These are phyloP conservation scores for Dactylonectria macrodidyma DNA, from an alignment of 2,329 filamentous ascomycete genomes.

Conservation along the genomic window DNA sequence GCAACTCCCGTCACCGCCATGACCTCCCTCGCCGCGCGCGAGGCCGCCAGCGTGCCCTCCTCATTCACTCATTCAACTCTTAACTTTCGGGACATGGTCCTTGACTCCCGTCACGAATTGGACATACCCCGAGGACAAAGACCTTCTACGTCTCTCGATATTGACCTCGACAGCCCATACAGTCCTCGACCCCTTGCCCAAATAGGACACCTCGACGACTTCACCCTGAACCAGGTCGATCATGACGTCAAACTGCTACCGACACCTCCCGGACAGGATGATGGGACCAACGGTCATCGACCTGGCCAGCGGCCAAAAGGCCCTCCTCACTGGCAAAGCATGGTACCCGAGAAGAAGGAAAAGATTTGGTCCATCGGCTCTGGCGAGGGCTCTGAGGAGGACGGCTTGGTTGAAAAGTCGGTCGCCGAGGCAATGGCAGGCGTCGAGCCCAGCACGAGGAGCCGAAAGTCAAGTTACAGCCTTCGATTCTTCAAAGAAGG, in stretches of 20 bases:
- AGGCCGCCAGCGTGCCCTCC: constrained; percentile 51
- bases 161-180: constrained; percentile 46
- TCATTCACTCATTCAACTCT: constrained; percentile 52
- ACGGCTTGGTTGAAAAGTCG: constrained; percentile 76
- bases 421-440: constrained; percentile 74
- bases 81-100: constrained; percentile 55
- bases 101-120: constrained; percentile 53
- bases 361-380: constrained; percentile 77
- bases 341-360: constrained; percentile 71
- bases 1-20: constrained; percentile 52
- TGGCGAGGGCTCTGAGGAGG: constrained; percentile 62
- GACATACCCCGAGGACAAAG: constrained; percentile 49
- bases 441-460: constrained; percentile 74
- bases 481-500: constrained; percentile 78
- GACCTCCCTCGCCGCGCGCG: constrained; percentile 47
- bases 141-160: constrained; percentile 54
- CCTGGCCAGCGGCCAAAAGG: constrained; percentile 50
- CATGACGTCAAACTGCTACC: constrained; percentile 34
- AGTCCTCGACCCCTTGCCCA: constrained; percentile 45
- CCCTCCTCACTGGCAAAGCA: constrained; percentile 61
- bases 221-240: constrained; percentile 39
- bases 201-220: constrained; percentile 49
- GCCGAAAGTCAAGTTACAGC: constrained; percentile 77
- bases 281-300: constrained; percentile 35
- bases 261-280: constrained; percentile 32